Evolutionary conservation across 106 monocot genomes (phyloP), one percentile per base, ranked within the genome.

Genomic region (Iris macrosiphon): DNA sequence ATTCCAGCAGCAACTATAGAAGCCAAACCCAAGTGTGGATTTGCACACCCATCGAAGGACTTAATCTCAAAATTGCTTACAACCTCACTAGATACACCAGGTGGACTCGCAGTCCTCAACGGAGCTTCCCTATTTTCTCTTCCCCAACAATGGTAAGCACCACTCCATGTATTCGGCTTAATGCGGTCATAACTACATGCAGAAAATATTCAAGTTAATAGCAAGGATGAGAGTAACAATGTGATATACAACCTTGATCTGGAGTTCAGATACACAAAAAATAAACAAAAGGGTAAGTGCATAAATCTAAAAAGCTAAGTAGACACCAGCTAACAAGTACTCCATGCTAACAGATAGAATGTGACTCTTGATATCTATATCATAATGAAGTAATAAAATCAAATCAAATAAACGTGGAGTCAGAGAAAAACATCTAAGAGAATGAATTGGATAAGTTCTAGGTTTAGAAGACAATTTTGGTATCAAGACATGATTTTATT

Each of bases 61-160:
- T 99, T 99, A 7, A 99, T 66, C 51, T 99, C 98, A 72, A 99
- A 99, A 56, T 99, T 99, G 75, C 84, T 91, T 17, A 83, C 90
- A 57, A 73, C 26, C 25, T 75, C 91, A 66, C 25, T 55, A 40
- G 78, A 48, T 14, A 70, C 49, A 32, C 98, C 98, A 59, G 98
- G 98, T 43, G 90, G 87, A 66, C 83, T 81, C 55, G 87, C 77
- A 19, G 87, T 81, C 53, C 98, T 79, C 17, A 99, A n/a, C 35
- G 98, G 80, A 42, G 83, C 98, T 53, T 99, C 98, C 71, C 73
- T 91, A 62, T 99, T 99, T 77, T 99, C 98, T 65, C 58, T 83
- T 38, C 98, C 98, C 98, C 98, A 99, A 52, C 91, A 91, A 2
- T 73, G 83, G 71, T 83, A 91, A 22, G 98, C 98, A 42, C 98